Percentiles rank a stretch among this genome's conserved stretches.
phyloP scores from a whole-genome alignment of 2,329 filamentous ascomycete genomes.

The Diaporthe australafricana region DNA sequence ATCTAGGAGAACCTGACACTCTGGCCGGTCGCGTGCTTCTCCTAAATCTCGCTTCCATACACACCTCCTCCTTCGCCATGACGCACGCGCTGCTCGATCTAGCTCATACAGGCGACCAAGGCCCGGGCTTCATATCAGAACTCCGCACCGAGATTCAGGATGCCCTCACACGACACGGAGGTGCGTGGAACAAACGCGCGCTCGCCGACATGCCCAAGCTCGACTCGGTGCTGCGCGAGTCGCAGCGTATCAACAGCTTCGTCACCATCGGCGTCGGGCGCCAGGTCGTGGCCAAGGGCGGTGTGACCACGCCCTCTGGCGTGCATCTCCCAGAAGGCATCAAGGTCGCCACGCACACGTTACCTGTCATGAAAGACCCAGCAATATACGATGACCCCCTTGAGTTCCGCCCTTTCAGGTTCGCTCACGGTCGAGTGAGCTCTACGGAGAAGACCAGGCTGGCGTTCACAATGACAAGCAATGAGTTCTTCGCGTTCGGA shows the following conservation, averaged over 20 bases:
- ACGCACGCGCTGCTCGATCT: not conserved
- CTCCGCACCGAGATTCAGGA: not conserved
- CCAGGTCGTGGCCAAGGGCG: too few relatives aligned
- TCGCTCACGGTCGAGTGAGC: too few relatives aligned
- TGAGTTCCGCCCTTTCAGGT: too few relatives aligned
- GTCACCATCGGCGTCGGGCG: too few relatives aligned
- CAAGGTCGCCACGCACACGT: too few relatives aligned
- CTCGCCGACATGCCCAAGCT: conserved; percentile 2
- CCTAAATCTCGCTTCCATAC: not conserved
- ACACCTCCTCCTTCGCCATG: not conserved
- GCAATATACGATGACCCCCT: too few relatives aligned
- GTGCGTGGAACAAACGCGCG: not conserved
- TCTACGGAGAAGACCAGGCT: conserved; percentile 34
- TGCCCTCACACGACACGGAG: not conserved
- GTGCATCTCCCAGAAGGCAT: too few relatives aligned
- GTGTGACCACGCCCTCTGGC: too few relatives aligned
- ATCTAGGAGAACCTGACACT: not conserved
- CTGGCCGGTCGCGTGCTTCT: not conserved
- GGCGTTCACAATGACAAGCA: not conserved
- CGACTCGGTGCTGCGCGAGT: not conserved
- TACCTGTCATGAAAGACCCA: too few relatives aligned
- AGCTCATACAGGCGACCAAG: not conserved
- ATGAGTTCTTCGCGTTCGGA: conserved; percentile 47
- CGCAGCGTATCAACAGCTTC: not conserved
- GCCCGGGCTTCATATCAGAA: too few relatives aligned